A percentile compares a stretch with the other conserved stretches of the same genome.
These are phyloP conservation scores for Arxiozyma slooffiae DNA, from an alignment of 1,139 yeast genomes.

Conservation along the genomic window DNA sequence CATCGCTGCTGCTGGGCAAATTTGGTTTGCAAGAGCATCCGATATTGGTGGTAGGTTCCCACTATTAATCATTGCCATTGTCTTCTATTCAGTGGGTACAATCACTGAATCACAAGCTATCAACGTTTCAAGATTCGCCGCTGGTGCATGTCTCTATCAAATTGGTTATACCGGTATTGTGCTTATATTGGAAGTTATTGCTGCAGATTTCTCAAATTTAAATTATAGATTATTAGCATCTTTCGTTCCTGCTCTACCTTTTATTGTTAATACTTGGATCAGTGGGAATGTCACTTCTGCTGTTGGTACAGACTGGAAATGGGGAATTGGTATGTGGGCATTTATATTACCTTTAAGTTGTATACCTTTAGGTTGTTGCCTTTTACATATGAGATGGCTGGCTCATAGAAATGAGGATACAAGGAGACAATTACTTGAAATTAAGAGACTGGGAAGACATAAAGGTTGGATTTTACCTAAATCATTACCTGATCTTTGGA, in stretches of 20 bases:
- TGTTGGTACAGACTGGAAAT: constrained; percentile 45
- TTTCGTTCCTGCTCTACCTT: constrained; percentile 59
- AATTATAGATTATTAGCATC: constrained; percentile 57
- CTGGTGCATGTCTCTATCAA: constrained; percentile 58
- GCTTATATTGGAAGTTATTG: constrained; percentile 44
- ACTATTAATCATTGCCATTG: constrained; percentile 40
- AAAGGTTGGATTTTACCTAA: constrained; percentile 14
- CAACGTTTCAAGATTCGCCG: constrained; percentile 52
- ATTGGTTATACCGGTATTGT: constrained; percentile 58
- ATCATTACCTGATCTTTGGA: constrained; percentile 13
- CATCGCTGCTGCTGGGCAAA: constrained; percentile 64
- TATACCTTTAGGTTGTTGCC: constrained; percentile 46
- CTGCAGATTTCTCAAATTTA: constrained; percentile 55
- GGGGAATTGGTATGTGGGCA: constrained; percentile 76
- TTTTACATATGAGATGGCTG: constrained; percentile 44
- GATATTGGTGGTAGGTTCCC: constrained; percentile 61
- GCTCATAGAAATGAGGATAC: constrained; percentile 44
- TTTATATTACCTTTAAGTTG: constrained; percentile 58
- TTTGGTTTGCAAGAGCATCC: constrained; percentile 54
- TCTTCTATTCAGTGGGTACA: constrained; percentile 58
- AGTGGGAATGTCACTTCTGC: constrained; percentile 46
- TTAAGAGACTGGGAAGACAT: constrained; percentile 24
- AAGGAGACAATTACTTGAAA: constrained; percentile 21
- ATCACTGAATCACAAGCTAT: constrained; percentile 55
- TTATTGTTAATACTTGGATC: constrained; percentile 69